Percentiles rank a stretch among this genome's conserved stretches.
Evolutionary conservation across 176 grass and related monocot genomes (phyloP).

Genomic region (Cenchrus americanus): DNA sequence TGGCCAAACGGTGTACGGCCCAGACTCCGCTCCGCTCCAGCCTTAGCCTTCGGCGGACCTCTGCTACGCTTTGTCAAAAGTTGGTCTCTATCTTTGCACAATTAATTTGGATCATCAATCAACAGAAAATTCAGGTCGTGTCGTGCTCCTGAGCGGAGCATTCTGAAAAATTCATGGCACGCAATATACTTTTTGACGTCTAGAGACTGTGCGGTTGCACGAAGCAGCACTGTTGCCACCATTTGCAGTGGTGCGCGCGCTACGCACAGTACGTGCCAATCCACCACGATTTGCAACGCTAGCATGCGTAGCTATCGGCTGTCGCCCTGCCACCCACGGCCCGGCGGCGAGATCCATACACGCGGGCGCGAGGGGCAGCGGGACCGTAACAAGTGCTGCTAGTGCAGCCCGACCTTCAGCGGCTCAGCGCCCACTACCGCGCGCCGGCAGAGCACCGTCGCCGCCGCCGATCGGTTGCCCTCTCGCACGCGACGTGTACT

Average conservation of each 20-base stretch:
- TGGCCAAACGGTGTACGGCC: too few relatives aligned
- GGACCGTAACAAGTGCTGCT: not conserved
- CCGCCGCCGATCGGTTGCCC: slow-evolving; percentile 16
- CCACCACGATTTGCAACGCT: not conserved
- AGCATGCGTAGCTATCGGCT: not conserved
- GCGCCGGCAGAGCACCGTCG: not conserved
- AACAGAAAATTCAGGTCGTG: too few relatives aligned
- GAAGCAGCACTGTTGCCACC: not conserved
- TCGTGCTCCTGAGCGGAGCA: not conserved
- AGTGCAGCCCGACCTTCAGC: slow-evolving; percentile 3
- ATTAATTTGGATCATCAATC: too few relatives aligned
- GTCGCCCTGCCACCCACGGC: not conserved
- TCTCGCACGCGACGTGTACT: not conserved
- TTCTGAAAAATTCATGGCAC: not conserved
- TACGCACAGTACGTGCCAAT: not conserved
- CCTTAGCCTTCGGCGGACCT: too few relatives aligned
- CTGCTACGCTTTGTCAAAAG: too few relatives aligned
- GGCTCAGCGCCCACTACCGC: slow-evolving; percentile 15
- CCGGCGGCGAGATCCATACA: not conserved
- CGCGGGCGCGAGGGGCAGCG: not conserved
- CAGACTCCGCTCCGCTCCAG: too few relatives aligned
- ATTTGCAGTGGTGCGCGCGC: not conserved
- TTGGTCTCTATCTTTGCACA: too few relatives aligned
- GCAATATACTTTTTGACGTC: not conserved
- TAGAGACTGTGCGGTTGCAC: not conserved